Conservation (phyloP, 2,329 filamentous ascomycete genomes). For the Rasamsonia emersonii region DNA sequence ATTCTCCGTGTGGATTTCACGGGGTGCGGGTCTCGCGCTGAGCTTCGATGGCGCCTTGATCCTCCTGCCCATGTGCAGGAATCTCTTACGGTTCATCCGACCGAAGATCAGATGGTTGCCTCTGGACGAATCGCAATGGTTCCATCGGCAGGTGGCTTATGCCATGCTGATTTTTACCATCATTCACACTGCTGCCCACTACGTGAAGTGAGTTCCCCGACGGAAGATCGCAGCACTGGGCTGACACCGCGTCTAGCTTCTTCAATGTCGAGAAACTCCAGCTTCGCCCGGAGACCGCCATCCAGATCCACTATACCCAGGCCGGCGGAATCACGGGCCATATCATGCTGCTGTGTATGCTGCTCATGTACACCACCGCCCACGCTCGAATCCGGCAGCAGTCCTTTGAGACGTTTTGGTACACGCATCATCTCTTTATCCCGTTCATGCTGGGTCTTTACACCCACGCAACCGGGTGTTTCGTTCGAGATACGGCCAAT, state of each 20-base stretch:
- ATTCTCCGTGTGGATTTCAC: conserved; percentile 92
- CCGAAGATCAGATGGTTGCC: conserved; percentile 84
- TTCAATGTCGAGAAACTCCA: conserved; percentile 87
- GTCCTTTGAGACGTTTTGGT: conserved; percentile 98
- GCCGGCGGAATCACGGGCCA: conserved; percentile 91
- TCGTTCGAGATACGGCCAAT: conserved; percentile 71
- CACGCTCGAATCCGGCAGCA: conserved; percentile 92
- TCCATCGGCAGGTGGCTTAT: conserved; percentile 92
- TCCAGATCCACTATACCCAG: conserved; percentile 86
- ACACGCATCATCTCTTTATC: conserved; percentile 97
- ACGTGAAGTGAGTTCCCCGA: conserved; percentile 71
- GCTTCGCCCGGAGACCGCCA: conserved; percentile 67
- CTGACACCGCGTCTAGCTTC: conserved; percentile 53
- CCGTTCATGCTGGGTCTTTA: conserved; percentile 91
- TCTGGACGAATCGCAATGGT: conserved; percentile 94
- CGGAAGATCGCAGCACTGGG: background rate
- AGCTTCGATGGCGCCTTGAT: conserved; percentile 81
- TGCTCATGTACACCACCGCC: conserved; percentile 94
- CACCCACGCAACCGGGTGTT: conserved; percentile 92
- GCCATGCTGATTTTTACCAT: conserved; percentile 73
- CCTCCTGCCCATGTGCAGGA: conserved; percentile 88
- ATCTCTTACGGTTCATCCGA: conserved; percentile 71
- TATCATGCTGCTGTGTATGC: conserved; percentile 98
- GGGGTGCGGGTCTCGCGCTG: conserved; percentile 81
- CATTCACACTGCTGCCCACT: conserved; percentile 71